A percentile compares a stretch with the other conserved stretches of the same genome.
phyloP scores from a whole-genome alignment of 345 rosid species.

The Conringia planisiliqua region DNA sequence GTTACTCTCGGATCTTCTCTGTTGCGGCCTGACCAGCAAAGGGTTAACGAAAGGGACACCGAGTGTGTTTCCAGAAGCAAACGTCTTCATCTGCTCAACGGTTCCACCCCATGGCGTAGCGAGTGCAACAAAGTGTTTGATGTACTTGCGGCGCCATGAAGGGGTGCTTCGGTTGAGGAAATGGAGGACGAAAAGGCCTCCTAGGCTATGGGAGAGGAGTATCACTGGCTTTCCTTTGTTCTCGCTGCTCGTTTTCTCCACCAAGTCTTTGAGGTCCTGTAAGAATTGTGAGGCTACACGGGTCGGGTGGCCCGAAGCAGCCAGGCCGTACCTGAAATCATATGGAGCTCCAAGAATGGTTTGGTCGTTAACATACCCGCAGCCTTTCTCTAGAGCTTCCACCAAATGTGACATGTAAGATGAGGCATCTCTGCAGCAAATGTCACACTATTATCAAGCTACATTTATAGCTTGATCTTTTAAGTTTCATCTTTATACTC shows the following conservation, averaged over 20 bases:
- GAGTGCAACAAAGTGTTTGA: conserved; percentile 75
- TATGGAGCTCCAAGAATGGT: conserved; percentile 83
- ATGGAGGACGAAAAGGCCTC: conserved; percentile 68
- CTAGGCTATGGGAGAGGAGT: conserved; percentile 77
- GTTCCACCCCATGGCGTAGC: conserved; percentile 89
- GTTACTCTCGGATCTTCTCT: conserved; percentile 78
- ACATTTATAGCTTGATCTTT: neutral
- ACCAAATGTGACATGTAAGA: conserved; percentile 72
- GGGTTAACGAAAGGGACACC: conserved; percentile 84
- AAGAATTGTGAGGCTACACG: conserved; percentile 61
- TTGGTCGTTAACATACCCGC: conserved; percentile 58
- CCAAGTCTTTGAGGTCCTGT: conserved; percentile 53
- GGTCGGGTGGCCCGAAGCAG: conserved; percentile 62
- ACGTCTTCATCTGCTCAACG: conserved; percentile 55
- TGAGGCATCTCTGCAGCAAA: conserved; percentile 34
- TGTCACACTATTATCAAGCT: neutral
- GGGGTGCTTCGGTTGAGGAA: conserved; percentile 58
- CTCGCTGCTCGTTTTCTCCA: conserved; percentile 52
- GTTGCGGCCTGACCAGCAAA: conserved; percentile 60
- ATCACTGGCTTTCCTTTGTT: conserved; percentile 73
- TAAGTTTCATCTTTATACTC: neutral
- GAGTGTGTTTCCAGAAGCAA: conserved; percentile 65
- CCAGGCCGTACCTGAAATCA: conserved; percentile 82
- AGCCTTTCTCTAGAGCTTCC: conserved; percentile 43
- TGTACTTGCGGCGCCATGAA: conserved; percentile 58